Conservation (phyloP, 768 basidiomycete species). For the Thelephora ganbajun region DNA sequence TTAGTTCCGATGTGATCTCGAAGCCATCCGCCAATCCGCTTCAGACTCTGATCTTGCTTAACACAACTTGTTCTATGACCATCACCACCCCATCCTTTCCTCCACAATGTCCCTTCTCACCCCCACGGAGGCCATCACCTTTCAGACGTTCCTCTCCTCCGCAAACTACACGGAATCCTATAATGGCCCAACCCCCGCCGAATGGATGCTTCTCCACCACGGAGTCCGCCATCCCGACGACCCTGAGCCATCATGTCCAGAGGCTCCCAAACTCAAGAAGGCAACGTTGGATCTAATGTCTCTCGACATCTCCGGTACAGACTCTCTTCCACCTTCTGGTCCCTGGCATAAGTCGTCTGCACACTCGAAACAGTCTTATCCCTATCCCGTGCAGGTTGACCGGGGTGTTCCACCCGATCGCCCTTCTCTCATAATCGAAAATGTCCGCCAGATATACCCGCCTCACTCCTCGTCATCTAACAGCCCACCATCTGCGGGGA, state of each 20-base stretch:
- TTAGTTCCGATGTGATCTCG: no score
- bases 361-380: neutral
- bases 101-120: conserved; percentile 46
- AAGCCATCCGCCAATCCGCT: no score
- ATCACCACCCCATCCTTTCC: neutral
- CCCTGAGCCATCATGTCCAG: conserved; percentile 22
- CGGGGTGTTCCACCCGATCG: conserved; percentile 4
- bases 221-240: conserved; percentile 33
- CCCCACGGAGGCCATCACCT: conserved; percentile 48
- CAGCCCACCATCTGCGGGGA: conserved; percentile 10
- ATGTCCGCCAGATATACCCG: conserved; percentile 5
- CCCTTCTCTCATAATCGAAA: conserved; percentile 4
- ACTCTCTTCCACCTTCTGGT: conserved; percentile 1
- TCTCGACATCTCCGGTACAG: conserved; percentile 24
- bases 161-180: conserved; percentile 30
- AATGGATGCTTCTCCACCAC: conserved; percentile 34
- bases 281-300: conserved; percentile 80
- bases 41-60: no score
- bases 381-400: neutral
- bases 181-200: conserved; percentile 23
- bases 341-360: conserved; percentile 1
- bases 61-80: no score
- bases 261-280: conserved; percentile 31
- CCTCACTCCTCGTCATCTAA: conserved; percentile 8
- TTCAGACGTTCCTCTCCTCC: conserved; percentile 53